Conservation (phyloP, 345 rosid species). For the Xanthoceras sorbifolium region DNA sequence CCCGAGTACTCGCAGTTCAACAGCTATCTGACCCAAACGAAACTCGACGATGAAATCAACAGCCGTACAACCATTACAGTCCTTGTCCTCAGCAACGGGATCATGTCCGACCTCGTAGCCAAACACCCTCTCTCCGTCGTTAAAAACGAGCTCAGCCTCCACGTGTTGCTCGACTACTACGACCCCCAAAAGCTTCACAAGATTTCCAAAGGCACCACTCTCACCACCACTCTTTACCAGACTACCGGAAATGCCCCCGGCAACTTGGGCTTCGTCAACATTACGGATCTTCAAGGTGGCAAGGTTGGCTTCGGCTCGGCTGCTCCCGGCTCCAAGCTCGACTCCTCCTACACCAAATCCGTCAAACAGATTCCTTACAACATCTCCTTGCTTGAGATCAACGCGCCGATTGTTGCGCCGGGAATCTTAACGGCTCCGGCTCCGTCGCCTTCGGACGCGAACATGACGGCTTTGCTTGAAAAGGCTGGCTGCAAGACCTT, state of each 20-base stretch:
- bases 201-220: slow-evolving; percentile 70
- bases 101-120: slow-evolving; percentile 66
- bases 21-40: slow-evolving; percentile 69
- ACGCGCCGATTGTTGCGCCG: slow-evolving; percentile 66
- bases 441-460: slow-evolving; percentile 55
- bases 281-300: slow-evolving; percentile 82
- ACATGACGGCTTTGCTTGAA: slow-evolving; percentile 75
- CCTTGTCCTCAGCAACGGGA: slow-evolving; percentile 75
- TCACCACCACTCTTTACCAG: slow-evolving; percentile 87
- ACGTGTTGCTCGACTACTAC: slow-evolving; percentile 81
- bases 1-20: slow-evolving; percentile 78
- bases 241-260: slow-evolving; percentile 95
- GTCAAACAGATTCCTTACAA: slow-evolving; percentile 84
- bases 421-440: slow-evolving; percentile 66
- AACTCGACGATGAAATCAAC: slow-evolving; percentile 90
- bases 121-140: slow-evolving; percentile 76
- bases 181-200: slow-evolving; percentile 78
- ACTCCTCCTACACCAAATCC: slow-evolving; percentile 65
- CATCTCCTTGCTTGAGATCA: slow-evolving; percentile 71
- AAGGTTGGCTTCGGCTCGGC: slow-evolving; percentile 87
- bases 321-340: slow-evolving; percentile 81
- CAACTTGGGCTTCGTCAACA: slow-evolving; percentile 77
- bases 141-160: slow-evolving; percentile 68
- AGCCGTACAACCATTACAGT: slow-evolving; percentile 77
- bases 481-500: slow-evolving; percentile 91